These are phyloP conservation scores for Dispira parvispora DNA, from an alignment of 192 early-diverging fungal genomes.

Conservation along the genomic window DNA sequence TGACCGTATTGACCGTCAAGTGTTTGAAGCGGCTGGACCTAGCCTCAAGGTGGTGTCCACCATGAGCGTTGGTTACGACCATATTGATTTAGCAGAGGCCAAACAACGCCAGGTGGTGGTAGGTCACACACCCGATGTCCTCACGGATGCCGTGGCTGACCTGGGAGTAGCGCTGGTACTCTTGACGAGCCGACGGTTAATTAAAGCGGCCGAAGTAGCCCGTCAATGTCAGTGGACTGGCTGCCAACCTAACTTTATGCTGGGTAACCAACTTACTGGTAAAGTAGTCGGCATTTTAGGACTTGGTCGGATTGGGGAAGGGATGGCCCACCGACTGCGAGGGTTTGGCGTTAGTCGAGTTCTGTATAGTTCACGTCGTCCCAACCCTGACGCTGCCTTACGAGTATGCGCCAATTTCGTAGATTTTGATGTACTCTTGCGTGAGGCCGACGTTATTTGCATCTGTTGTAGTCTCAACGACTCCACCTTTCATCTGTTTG, in stretches of 20 bases:
- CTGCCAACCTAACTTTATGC: not conserved
- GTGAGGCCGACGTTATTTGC: slow-evolving; percentile 50
- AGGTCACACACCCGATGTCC: slow-evolving; percentile 72
- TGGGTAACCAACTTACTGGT: slow-evolving; percentile 53
- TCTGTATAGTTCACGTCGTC: slow-evolving; percentile 38
- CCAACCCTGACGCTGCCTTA: slow-evolving; percentile 27
- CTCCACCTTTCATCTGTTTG: slow-evolving; percentile 54
- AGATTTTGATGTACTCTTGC: slow-evolving; percentile 38
- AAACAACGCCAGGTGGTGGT: slow-evolving; percentile 35
- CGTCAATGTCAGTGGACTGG: not conserved
- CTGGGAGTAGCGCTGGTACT: slow-evolving; percentile 59
- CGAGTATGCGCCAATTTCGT: slow-evolving; percentile 31
- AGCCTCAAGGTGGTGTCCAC: slow-evolving; percentile 66
- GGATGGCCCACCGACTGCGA: slow-evolving; percentile 47
- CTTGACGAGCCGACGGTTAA: slow-evolving; percentile 48
- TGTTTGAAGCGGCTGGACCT: too few relatives aligned
- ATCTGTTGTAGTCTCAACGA: slow-evolving; percentile 55
- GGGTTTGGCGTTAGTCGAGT: slow-evolving; percentile 53
- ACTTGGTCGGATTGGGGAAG: slow-evolving; percentile 63
- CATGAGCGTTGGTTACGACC: slow-evolving; percentile 68
- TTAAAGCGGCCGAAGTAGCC: slow-evolving; percentile 28
- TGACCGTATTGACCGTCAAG: too few relatives aligned
- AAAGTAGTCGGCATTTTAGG: slow-evolving; percentile 80
- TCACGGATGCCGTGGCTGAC: slow-evolving; percentile 80
- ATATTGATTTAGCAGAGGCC: slow-evolving; percentile 42